Percentiles rank a stretch among this genome's conserved stretches.
Conservation (phyloP, 345 rosid species). For the Streptanthus diversifolius region DNA sequence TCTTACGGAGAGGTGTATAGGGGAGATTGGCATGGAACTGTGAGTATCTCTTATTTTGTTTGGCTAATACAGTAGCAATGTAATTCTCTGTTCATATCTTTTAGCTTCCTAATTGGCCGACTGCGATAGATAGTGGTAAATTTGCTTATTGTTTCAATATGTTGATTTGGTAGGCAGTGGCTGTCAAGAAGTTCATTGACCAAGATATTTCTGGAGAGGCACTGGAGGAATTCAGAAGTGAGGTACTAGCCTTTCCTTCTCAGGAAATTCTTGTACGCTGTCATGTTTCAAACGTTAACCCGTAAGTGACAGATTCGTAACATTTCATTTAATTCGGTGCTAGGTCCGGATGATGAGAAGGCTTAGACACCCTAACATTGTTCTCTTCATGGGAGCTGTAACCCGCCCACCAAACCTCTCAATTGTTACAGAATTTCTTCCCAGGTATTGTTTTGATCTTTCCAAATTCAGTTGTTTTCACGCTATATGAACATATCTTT, state of each 20-base stretch:
- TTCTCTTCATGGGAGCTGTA: slow-evolving; percentile 99
- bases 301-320: slow-evolving; percentile 7
- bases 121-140: background rate
- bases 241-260: slow-evolving; percentile 46
- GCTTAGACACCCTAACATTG: slow-evolving; percentile 91
- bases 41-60: slow-evolving; percentile 56
- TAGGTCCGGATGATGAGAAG: slow-evolving; percentile 83
- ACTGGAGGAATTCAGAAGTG: slow-evolving; percentile 81
- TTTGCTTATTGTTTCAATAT: slow-evolving; percentile 1
- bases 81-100: too few relatives aligned
- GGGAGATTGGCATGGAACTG: slow-evolving; percentile 99
- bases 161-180: slow-evolving; percentile 67
- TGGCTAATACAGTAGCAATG: too few relatives aligned
- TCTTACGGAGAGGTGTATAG: slow-evolving; percentile 96
- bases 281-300: background rate
- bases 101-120: too few relatives aligned
- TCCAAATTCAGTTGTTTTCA: background rate
- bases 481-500: slow-evolving; percentile 1
- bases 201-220: slow-evolving; percentile 77
- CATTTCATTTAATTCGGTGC: slow-evolving; percentile 19
- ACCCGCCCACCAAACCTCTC: slow-evolving; percentile 93
- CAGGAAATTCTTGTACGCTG: background rate
- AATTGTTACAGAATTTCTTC: slow-evolving; percentile 89
- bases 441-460: slow-evolving; percentile 46
- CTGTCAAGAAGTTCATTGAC: slow-evolving; percentile 88